Evolutionary conservation across 345 rosid species (phyloP), one percentile per base, ranked within the genome.

Genomic region (Hibiscus tridactylites): DNA sequence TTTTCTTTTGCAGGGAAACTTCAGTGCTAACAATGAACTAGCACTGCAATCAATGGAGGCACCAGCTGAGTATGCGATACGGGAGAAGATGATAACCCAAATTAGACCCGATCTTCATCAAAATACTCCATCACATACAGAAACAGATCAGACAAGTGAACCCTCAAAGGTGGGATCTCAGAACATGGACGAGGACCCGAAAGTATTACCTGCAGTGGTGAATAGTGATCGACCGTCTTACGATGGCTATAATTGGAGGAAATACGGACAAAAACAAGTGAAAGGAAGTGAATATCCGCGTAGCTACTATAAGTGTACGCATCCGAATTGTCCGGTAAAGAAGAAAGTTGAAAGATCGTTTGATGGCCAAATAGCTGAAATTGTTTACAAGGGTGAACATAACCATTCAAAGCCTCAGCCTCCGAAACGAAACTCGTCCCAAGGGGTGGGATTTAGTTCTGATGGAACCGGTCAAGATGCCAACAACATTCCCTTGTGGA

Each of bases 161-260:
- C 68, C 73, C 44, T 69, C 76, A 13, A 81, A 79, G 79, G 24
- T 63, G 71, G 71, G 70, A 12, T 53, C 70, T 33, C 86, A 75
- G 53, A 79, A 59, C 49, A 60, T 77, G 35, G 85, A 87, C 67
- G 88, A 84, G 73, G 88, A 88, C 46, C 60, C 74, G 1, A 88
- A 81, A 75, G 33, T 71, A 21, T 47, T 72, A 65, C 72, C 79
- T 5, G 66, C 78, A 0, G 46, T 62, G 29, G 79, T 77, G 13
- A 74, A 70, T 9, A 71, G 7, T 59, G 92, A 90, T 31, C 79
- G 91, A 49, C 89, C 97, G 63, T 90, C 92, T 0, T 82, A 83
- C 74, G 98, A 96, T 49, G 99, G 99, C 52, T 96, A 96, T 76
- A 96, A 96, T 50, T 96, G 99, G 99, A 88, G 97, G 75, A 96